phyloP scores from a whole-genome alignment of 2,329 filamentous ascomycete species.

The Diaporthe citri region DNA sequence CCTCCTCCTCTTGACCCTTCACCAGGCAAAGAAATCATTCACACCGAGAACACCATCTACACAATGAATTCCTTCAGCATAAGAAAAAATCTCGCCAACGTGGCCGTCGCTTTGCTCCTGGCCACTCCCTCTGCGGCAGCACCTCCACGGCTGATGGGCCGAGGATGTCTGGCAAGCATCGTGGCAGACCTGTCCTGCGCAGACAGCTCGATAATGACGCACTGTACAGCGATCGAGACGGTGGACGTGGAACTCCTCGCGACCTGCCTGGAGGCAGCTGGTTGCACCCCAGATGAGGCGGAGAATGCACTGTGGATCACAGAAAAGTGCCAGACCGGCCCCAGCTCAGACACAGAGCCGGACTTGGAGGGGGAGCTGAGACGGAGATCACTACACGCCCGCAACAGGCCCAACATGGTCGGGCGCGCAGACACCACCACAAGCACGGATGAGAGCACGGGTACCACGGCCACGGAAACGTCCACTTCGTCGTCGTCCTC shows the following conservation, averaged over 20 bases:
- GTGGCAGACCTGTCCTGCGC: constrained; percentile 7
- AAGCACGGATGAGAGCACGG: not conserved
- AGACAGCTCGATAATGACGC: not conserved
- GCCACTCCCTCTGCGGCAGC: not conserved
- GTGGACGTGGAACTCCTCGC: not conserved
- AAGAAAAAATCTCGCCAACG: not conserved
- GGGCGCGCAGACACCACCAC: not conserved
- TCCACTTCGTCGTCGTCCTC: not conserved
- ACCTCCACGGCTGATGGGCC: not conserved
- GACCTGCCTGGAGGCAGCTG: not conserved
- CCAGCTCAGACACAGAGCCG: not conserved
- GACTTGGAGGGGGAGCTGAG: not conserved
- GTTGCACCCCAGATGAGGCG: constrained; percentile 6
- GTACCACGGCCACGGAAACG: not conserved
- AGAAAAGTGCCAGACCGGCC: constrained; percentile 1
- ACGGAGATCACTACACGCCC: not conserved
- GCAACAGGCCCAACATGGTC: not conserved
- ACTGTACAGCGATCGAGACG: not conserved
- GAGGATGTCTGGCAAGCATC: not conserved
- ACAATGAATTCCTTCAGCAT: constrained; percentile 25
- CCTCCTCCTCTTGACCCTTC: not conserved
- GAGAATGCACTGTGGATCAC: constrained; percentile 3
- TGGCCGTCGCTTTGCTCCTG: not conserved
- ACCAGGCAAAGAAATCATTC: not conserved
- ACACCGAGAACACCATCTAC: not conserved